Base-by-base conservation (phyloP, 2,329 filamentous ascomycete species). In the Colletotrichum echinochloae region DNA sequence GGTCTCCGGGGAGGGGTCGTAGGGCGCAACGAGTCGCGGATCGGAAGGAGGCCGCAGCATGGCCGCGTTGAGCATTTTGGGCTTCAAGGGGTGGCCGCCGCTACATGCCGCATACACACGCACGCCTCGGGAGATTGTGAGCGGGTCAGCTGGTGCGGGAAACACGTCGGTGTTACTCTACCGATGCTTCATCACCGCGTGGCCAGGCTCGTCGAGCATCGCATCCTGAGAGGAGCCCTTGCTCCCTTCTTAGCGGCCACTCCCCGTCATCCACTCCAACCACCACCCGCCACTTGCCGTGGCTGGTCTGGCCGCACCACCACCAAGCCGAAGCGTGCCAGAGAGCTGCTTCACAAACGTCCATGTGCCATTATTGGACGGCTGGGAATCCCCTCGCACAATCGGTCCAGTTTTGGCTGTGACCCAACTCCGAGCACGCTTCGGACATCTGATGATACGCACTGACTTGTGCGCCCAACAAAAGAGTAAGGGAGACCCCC, bases 71-170 rank as follows among this genome's bases (percentile, higher is more conserved):
- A 64, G 57, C 64, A 59, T 64, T 46, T 39, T 35, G 35, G 35
- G 3, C 41, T 41, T 62, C 57, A 48, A 52, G 57, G 57, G 67
- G 68, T 63, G 59, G 52, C 52, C 44, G 44, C 28, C 59, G 39
- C 64, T 54, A 44, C 54, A 37, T 41, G 56, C 44, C 7, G n/a
- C 3, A n/a, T 30, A 20, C n/a, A 5, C n/a, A 23, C 16, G 20
- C 26, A 20, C 26, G 28, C 64, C 60, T 63, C 51, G 52, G 46
- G 68, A 68, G 68, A 59, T 67, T 67, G 65, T 71, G 52, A 33
- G 68, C 59, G 68, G 67, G 67, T 67, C 63, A 35, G 41, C 51
- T 46, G 46, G 30, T 8, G 66, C 66, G 66, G 66, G 62, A 60
- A 37, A 41, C 66, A 37, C 55, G 60, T 60, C 62, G 49, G n/a